Evolutionary conservation across 805 yeast species (phyloP).

Genomic region (Lachancea waltii): DNA sequence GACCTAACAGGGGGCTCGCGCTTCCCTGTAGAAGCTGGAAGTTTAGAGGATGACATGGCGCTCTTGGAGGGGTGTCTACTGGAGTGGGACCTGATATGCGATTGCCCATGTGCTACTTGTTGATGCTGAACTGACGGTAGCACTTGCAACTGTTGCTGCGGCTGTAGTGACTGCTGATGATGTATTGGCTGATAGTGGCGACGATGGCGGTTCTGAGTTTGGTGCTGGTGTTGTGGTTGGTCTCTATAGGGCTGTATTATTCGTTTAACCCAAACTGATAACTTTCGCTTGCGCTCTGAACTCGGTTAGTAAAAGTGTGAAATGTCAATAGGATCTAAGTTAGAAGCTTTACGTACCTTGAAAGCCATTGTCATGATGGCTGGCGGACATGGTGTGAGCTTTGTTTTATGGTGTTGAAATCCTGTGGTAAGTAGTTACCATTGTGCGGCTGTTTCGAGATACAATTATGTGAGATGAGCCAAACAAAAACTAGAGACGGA

Average conservation of each 20-base stretch:
- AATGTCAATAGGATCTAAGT: background rate
- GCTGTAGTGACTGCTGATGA: background rate
- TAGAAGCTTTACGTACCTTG: conserved; percentile 11
- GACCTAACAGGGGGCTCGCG: conserved; percentile 1
- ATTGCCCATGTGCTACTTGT: too few relatives aligned
- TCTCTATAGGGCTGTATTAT: conserved; percentile 28
- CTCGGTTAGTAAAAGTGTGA: conserved; percentile 1
- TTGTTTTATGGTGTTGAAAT: background rate
- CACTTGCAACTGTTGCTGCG: background rate
- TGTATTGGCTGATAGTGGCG: background rate
- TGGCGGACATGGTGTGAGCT: conserved; percentile 5
- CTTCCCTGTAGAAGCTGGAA: background rate
- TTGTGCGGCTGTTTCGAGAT: background rate
- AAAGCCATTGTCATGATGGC: conserved; percentile 18
- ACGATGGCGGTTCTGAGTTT: too few relatives aligned
- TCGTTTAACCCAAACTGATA: conserved; percentile 30
- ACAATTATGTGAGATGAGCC: background rate
- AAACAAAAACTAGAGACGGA: too few relatives aligned
- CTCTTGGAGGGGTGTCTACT: background rate
- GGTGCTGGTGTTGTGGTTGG: background rate
- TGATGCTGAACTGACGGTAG: too few relatives aligned
- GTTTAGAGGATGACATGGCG: background rate
- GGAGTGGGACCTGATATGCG: background rate
- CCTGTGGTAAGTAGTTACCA: background rate
- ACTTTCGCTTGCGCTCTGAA: conserved; percentile 23